These are phyloP conservation scores for Skeletonema tropicum DNA, from an alignment of 108 stramenopile genomes.

Conservation along the genomic window DNA sequence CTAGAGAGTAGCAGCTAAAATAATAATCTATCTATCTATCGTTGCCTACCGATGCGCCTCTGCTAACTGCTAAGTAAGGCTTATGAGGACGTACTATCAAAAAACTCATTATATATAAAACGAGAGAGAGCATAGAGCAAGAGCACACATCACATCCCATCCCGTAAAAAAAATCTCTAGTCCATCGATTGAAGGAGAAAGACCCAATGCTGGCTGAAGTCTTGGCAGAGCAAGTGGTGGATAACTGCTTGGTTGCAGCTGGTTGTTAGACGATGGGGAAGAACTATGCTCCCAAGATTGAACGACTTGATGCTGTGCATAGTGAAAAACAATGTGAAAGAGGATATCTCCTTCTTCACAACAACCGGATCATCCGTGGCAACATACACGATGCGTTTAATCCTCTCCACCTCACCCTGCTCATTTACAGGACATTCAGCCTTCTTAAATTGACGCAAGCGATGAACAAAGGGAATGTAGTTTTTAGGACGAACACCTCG, in stretches of 20 bases:
- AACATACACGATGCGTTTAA: constrained; percentile 26
- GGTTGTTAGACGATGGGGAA: constrained; percentile 97
- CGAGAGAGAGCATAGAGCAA: too few species aligned
- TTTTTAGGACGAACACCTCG: constrained; percentile 18
- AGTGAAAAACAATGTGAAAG: constrained; percentile 52
- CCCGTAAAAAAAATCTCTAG: too few species aligned
- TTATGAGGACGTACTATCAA: too few species aligned
- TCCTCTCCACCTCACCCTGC: constrained; percentile 11
- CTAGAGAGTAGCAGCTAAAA: too few species aligned
- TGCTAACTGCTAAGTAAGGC: too few species aligned
- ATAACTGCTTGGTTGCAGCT: constrained; percentile 97
- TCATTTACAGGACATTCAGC: constrained; percentile 15
- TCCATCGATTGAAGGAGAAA: constrained; percentile 63
- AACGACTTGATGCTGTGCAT: constrained; percentile 86
- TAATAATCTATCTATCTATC: too few species aligned
- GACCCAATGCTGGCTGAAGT: constrained; percentile 81
- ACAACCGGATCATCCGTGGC: constrained; percentile 48
- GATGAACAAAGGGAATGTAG: constrained; percentile 21
- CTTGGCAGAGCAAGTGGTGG: constrained; percentile 93
- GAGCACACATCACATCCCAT: too few species aligned
- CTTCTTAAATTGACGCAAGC: constrained; percentile 16
- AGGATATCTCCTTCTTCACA: constrained; percentile 14
- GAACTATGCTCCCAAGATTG: constrained; percentile 93
- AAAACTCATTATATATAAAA: too few species aligned
- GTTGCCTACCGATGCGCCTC: too few species aligned